Evolutionary conservation across 2,329 filamentous ascomycete genomes (phyloP), one percentile per base, ranked within the genome.

Genomic region (Reticulascus tulasneorum): DNA sequence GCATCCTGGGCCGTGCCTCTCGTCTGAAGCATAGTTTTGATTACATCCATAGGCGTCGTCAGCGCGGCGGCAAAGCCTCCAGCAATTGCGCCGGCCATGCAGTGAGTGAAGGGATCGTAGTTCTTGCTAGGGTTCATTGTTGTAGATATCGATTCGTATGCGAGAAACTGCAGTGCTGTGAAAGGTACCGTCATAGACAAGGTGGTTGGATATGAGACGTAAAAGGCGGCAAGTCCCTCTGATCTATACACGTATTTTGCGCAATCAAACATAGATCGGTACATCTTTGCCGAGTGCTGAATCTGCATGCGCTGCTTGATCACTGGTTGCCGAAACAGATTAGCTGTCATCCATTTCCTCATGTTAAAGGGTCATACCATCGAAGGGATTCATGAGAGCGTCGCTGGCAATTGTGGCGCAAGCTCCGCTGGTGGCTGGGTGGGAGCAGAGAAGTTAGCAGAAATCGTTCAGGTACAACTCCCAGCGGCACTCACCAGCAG

Each of bases 251-350:
- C 84, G 48, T 87, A 84, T 57, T 75, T 79, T 38, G 91, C 91
- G 70, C 93, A 98, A 58, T 96, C 84, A 38, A 75, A 60, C 65
- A 97, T 83, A 16, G 85, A 89, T 52, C 82, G 84, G 67, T 97
- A 95, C 68, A 83, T 80, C 50, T 77, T 79, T 48, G 82, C 81
- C n/a, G 91, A 97, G 54, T 93, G 86, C 59, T 95, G 87, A 41
- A 98, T 86, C 64, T 98, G 93, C 93, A 98, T 98, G 53, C 93
- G 86, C 64, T 98, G 93, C 68, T 98, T 98, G 71, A 98, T 95
- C 44, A 98, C 93, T 96, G 54, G 20, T n/a, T n/a, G n/a, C n/a
- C n/a, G n/a, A n/a, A 20, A 17, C 23, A 4, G n/a, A n/a, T n/a
- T n/a, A n/a, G 13, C 15, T 4, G 38, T 40, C 18, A 39, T 15